Evolutionary conservation across 2,329 filamentous ascomycete species (phyloP), one percentile per base, ranked within the genome.

Genomic region (Xenosphaeropsis pyriputrescens): DNA sequence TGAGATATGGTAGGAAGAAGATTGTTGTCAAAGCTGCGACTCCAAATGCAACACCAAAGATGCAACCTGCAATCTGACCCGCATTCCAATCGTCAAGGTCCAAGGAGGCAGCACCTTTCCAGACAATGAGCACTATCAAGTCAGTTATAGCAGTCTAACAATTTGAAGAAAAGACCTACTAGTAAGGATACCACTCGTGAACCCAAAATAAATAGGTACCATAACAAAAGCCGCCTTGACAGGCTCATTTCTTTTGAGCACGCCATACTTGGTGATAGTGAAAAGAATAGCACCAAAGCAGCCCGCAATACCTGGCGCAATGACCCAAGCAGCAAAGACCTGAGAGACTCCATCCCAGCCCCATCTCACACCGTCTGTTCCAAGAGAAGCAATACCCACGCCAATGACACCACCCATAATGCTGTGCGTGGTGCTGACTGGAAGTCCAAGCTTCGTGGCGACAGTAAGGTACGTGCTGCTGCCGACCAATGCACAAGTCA

Each of bases 351-450:
- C 68, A 2, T 65, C 59, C 53, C 61, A 65, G 41, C 66, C 67
- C 69, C 75, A 79, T 39, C 66, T 62, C 35, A 78, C 59, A 43
- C 68, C 66, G 2, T 55, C 40, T 2, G 59, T 54, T 5, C 72
- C 72, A 18, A 75, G 56, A 8, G 62, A 55, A 11, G 70, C 72
- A 29, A 78, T 60, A 33, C 72, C 72, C 48, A 74, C 70, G 39
- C 73, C 73, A 39, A 75, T 59, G 19, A 78, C 63, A 43, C 70
- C 70, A 14, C 69, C 70, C 43, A 76, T 65, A 42, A 76, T 65
- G 11, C 70, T 72, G 52, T 76, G 71, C 2, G 72, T 77, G 4
- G 73, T 75, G 0, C 70, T 75, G 15, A 76, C 71, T 29, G 72
- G 73, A 44, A 74, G 61, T 29, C 70, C 70, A 43, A 67, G 50